phyloP scores from a whole-genome alignment of 345 rosid genomes.

The Ailanthus altissimus region DNA sequence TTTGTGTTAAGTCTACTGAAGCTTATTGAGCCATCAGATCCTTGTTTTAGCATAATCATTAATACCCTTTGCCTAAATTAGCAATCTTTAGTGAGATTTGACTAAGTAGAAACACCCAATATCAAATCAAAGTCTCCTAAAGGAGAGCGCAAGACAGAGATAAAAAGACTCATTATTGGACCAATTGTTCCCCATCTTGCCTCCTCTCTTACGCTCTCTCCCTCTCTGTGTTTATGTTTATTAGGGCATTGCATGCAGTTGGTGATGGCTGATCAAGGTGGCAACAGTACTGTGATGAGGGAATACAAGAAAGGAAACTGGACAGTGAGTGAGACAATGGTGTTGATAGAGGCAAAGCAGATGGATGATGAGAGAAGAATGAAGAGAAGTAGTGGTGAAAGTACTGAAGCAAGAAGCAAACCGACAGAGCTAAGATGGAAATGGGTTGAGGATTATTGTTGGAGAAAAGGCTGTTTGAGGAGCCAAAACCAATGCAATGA shows the following conservation, averaged over 20 bases:
- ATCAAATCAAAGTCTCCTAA: slow-evolving; percentile 34
- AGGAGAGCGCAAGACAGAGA: slow-evolving; percentile 20
- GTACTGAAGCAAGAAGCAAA: slow-evolving; percentile 42
- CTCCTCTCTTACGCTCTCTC: slow-evolving; percentile 4
- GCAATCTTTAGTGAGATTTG: slow-evolving; percentile 30
- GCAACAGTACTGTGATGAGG: slow-evolving; percentile 43
- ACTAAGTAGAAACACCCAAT: slow-evolving; percentile 29
- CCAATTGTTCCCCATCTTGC: slow-evolving; percentile 12
- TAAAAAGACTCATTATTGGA: slow-evolving; percentile 16
- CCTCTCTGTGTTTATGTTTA: slow-evolving; percentile 7
- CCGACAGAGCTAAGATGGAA: slow-evolving; percentile 89
- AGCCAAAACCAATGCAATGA: slow-evolving; percentile 97
- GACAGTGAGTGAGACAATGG: slow-evolving; percentile 78
- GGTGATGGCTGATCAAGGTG: slow-evolving; percentile 60
- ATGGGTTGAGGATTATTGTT: slow-evolving; percentile 93
- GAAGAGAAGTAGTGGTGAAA: slow-evolving; percentile 50
- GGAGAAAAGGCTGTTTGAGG: slow-evolving; percentile 71
- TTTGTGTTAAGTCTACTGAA: not conserved
- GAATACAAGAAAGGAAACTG: slow-evolving; percentile 92
- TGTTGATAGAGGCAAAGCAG: slow-evolving; percentile 78
- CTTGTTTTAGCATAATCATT: not conserved
- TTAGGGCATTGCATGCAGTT: slow-evolving; percentile 29
- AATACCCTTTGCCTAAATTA: slow-evolving; percentile 27
- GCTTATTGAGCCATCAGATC: slow-evolving; percentile 15
- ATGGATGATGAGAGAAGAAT: slow-evolving; percentile 84